These are phyloP conservation scores for Ascochyta koolunga DNA, from an alignment of 2,329 filamentous ascomycete species.

Conservation along the genomic window DNA sequence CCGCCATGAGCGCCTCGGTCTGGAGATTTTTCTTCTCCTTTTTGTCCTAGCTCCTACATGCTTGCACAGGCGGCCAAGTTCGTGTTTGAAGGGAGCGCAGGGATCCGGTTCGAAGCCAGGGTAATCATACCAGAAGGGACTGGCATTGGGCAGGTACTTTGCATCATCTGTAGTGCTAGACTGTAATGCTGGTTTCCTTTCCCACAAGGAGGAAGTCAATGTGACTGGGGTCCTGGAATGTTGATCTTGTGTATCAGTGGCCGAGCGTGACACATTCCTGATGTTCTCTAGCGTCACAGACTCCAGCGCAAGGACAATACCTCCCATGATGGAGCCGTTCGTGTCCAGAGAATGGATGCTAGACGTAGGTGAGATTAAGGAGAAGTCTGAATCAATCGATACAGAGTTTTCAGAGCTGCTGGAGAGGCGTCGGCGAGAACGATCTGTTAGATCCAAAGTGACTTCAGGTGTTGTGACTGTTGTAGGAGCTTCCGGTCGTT, in stretches of 20 bases:
- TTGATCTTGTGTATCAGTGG: background rate
- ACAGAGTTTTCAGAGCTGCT: conserved; percentile 20
- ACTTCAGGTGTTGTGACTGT: background rate
- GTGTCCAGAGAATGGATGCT: conserved; percentile 21
- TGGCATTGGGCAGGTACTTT: background rate
- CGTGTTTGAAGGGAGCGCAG: conserved; percentile 23
- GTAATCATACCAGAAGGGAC: conserved; percentile 27
- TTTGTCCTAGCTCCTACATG: conserved; percentile 1
- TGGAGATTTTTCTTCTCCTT: conserved; percentile 8
- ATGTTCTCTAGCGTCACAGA: background rate
- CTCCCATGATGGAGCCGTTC: conserved; percentile 16
- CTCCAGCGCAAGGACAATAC: conserved; percentile 7
- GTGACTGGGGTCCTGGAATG: background rate
- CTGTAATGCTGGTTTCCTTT: background rate
- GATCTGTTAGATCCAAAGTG: conserved; percentile 3
- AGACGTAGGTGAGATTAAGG: conserved; percentile 21
- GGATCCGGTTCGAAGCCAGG: conserved; percentile 23
- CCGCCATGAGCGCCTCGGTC: conserved; percentile 22
- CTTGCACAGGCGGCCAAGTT: conserved; percentile 27
- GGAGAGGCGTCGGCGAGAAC: conserved; percentile 21
- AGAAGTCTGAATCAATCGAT: conserved; percentile 15
- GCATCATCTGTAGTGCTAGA: background rate
- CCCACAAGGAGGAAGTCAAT: background rate
- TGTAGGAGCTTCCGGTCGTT: background rate
- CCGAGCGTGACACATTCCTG: background rate